These are phyloP conservation scores for Penicillium chermesinum DNA, from an alignment of 495 filamentous ascomycete species.

Conservation along the genomic window DNA sequence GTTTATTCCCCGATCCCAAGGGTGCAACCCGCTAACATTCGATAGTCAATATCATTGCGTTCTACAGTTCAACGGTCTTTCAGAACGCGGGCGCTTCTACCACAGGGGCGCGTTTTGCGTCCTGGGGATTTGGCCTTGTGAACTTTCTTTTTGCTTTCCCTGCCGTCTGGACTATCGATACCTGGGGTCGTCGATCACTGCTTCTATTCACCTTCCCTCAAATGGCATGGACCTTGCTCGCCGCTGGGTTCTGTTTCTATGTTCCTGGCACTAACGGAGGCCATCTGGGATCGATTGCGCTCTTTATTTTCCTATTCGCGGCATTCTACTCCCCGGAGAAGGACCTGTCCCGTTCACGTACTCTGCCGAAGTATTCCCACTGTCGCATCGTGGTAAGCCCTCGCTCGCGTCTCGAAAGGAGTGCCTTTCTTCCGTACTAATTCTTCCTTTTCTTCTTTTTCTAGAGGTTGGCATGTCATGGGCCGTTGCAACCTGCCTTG, in stretches of 20 bases:
- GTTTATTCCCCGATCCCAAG: background rate
- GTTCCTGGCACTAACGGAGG: constrained; percentile 48
- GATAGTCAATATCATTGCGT: constrained; percentile 61
- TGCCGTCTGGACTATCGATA: constrained; percentile 81
- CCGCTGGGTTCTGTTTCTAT: constrained; percentile 66
- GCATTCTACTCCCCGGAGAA: constrained; percentile 67
- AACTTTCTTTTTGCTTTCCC: constrained; percentile 83
- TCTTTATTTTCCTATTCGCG: constrained; percentile 64
- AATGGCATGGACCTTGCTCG: constrained; percentile 76
- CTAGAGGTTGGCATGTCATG: constrained; percentile 67
- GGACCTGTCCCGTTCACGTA: constrained; percentile 70
- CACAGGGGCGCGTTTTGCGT: constrained; percentile 62
- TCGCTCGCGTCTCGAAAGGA: background rate
- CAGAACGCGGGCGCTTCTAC: constrained; percentile 52
- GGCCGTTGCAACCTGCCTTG: constrained; percentile 67
- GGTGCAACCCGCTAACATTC: background rate
- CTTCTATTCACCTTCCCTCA: constrained; percentile 83
- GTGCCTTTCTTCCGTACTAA: constrained; percentile 6
- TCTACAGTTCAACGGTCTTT: constrained; percentile 78
- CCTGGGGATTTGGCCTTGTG: constrained; percentile 74
- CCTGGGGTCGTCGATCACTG: constrained; percentile 70
- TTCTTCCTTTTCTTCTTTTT: too few species aligned
- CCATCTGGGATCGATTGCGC: constrained; percentile 55
- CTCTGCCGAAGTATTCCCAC: constrained; percentile 75
- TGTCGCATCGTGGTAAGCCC: constrained; percentile 57